These are phyloP conservation scores for Carex scoparia DNA, from an alignment of 176 grass and related monocot species.

Conservation along the genomic window DNA sequence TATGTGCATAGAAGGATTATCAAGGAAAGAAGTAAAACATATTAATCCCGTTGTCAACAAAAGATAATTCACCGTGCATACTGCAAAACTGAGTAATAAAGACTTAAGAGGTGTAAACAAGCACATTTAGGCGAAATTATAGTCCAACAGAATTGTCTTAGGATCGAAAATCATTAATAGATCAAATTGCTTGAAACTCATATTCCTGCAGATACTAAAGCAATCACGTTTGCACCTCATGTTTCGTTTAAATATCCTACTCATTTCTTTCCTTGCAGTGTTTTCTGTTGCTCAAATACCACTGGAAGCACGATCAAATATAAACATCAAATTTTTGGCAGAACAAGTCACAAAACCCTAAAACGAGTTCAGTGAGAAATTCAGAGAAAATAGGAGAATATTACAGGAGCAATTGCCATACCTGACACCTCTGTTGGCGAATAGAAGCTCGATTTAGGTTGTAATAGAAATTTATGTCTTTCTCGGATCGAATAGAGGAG, in stretches of 20 bases:
- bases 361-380: background rate
- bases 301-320: background rate
- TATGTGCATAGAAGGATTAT: background rate
- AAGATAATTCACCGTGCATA: background rate
- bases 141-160: background rate
- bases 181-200: background rate
- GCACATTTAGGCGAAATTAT: background rate
- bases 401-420: background rate
- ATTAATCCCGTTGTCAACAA: background rate
- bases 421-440: background rate
- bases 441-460: background rate
- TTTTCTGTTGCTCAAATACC: background rate
- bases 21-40: background rate
- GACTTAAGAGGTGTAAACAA: no score
- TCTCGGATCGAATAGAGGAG: constrained; percentile 9
- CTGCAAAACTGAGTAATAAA: background rate
- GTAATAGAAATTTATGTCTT: background rate
- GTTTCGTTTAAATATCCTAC: background rate
- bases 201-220: background rate
- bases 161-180: background rate
- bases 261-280: background rate
- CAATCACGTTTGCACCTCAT: background rate
- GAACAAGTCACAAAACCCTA: background rate
- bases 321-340: background rate
- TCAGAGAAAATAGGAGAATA: background rate